phyloP scores from a whole-genome alignment of 2,329 filamentous ascomycete species.

The Penicillium sp. region DNA sequence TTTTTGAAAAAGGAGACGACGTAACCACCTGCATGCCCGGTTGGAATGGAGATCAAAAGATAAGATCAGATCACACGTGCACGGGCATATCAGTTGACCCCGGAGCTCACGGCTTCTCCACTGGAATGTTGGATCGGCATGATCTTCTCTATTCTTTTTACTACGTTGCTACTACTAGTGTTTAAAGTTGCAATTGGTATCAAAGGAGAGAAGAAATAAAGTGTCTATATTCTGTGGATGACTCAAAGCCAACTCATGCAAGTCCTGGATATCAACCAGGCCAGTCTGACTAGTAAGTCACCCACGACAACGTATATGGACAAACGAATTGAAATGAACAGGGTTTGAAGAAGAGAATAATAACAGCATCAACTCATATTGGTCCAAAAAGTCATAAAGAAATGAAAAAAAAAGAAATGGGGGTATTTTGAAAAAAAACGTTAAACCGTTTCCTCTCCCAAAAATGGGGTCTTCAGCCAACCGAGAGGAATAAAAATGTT shows the following conservation, averaged over 20 bases:
- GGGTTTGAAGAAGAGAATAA: conserved; percentile 22
- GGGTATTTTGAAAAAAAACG: conserved; percentile 35
- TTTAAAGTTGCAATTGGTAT: not conserved
- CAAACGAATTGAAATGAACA: conserved; percentile 24
- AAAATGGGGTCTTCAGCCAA: conserved; percentile 24
- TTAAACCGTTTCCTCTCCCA: conserved; percentile 25
- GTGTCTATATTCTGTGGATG: conserved; percentile 16
- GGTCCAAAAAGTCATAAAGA: conserved; percentile 29
- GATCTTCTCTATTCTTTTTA: conserved; percentile 17
- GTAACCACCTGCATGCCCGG: not conserved
- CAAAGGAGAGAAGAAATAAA: not conserved
- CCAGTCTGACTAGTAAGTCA: not conserved
- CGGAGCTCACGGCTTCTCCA: conserved; percentile 19
- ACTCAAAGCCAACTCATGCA: not conserved
- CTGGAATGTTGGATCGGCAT: conserved; percentile 24
- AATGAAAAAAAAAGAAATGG: conserved; percentile 17
- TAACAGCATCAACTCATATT: conserved; percentile 36
- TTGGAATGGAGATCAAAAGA: conserved; percentile 12
- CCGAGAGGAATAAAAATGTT: conserved; percentile 20
- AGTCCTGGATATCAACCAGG: not conserved
- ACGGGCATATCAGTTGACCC: conserved; percentile 24
- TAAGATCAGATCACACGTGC: conserved; percentile 27
- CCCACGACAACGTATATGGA: conserved; percentile 22
- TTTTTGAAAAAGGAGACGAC: not conserved
- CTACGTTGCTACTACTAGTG: not conserved